phyloP scores from a whole-genome alignment of 441 rosid species.

The Gossypium gossypioides region DNA sequence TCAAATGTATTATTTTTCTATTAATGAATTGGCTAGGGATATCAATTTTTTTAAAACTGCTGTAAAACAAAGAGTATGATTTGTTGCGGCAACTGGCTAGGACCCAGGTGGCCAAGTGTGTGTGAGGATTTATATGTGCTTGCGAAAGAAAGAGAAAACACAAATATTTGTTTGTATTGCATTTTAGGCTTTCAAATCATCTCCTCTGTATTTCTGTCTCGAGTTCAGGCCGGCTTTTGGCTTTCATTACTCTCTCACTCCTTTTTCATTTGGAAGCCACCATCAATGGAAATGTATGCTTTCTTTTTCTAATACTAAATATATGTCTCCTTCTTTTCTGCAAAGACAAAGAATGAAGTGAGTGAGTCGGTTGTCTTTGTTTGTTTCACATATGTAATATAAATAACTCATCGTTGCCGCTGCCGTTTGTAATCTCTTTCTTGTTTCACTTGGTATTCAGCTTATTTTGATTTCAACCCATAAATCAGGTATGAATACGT shows the following conservation, averaged over 20 bases:
- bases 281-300: slow-evolving; percentile 29
- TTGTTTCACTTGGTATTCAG: neutral
- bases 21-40: too few relatives aligned
- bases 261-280: slow-evolving; percentile 19
- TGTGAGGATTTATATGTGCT: slow-evolving; percentile 27
- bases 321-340: slow-evolving; percentile 3
- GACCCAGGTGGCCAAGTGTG: slow-evolving; percentile 16
- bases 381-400: slow-evolving; percentile 4
- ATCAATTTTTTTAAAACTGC: too few relatives aligned
- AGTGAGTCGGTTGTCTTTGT: slow-evolving; percentile 10
- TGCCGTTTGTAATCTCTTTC: slow-evolving; percentile 1
- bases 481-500: slow-evolving; percentile 31
- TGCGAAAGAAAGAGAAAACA: neutral
- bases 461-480: neutral
- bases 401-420: slow-evolving; percentile 7
- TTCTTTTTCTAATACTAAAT: neutral
- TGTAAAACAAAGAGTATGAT: too few relatives aligned
- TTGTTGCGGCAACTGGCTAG: slow-evolving; percentile 20
- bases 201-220: slow-evolving; percentile 2
- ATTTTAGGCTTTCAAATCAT: slow-evolving; percentile 6
- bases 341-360: too few relatives aligned
- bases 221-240: slow-evolving; percentile 33
- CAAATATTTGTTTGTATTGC: neutral
- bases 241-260: slow-evolving; percentile 34
- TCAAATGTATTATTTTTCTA: too few relatives aligned